These are phyloP conservation scores for Casuarina glauca DNA, from an alignment of 306 rosid genomes.

Conservation along the genomic window DNA sequence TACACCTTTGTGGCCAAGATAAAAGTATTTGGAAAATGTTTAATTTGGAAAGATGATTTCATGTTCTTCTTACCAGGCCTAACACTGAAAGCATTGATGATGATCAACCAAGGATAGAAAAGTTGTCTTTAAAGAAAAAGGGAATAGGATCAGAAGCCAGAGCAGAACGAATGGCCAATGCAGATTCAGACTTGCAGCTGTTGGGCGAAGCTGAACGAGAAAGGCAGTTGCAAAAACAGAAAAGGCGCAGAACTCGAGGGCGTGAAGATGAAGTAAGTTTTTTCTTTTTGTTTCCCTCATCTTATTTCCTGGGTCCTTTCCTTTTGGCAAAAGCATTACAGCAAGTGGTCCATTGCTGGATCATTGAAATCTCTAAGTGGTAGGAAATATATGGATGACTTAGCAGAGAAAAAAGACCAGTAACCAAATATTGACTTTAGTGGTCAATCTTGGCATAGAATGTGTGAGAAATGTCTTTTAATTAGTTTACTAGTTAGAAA, in stretches of 20 bases:
- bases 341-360: not conserved
- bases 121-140: slow-evolving; percentile 53
- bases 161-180: slow-evolving; percentile 75
- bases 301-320: slow-evolving; percentile 11
- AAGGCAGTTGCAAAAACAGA: slow-evolving; percentile 83
- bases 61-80: slow-evolving; percentile 33
- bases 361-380: not conserved
- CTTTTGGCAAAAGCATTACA: not conserved
- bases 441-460: not conserved
- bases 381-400: not conserved
- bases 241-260: slow-evolving; percentile 82
- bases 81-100: slow-evolving; percentile 31
- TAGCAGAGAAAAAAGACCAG: not conserved
- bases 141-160: slow-evolving; percentile 63
- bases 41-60: not conserved
- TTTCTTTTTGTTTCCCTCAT: slow-evolving; percentile 15
- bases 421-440: not conserved
- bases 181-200: slow-evolving; percentile 77
- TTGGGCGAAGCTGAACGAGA: slow-evolving; percentile 76
- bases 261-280: slow-evolving; percentile 86
- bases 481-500: not conserved
- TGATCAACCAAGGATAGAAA: slow-evolving; percentile 46
- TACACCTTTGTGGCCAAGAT: not conserved
- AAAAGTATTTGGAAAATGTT: not conserved
- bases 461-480: not conserved